Evolutionary conservation across 1,284 basidiomycete species (phyloP).

Genomic region (Kalmanozyma brasiliensis): DNA sequence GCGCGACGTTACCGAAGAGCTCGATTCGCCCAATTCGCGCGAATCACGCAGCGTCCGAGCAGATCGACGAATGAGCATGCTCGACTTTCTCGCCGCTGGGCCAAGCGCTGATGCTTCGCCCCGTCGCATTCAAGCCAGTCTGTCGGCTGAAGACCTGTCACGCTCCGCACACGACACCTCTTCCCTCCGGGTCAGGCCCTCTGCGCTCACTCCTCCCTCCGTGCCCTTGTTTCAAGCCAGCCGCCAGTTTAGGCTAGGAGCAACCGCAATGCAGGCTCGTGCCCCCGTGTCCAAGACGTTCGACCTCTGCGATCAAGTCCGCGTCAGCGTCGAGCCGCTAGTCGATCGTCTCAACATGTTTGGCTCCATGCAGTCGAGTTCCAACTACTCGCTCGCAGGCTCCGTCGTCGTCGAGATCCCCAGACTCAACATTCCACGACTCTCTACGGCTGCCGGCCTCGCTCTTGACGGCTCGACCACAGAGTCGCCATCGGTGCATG

Average conservation of each 20-base stretch:
- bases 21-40: constrained; percentile 16
- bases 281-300: constrained; percentile 14
- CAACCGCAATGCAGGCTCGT: constrained; percentile 10
- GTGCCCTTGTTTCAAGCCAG: constrained; percentile 38
- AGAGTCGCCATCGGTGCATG: constrained; percentile 30
- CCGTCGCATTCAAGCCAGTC: constrained; percentile 17
- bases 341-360: constrained; percentile 63
- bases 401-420: constrained; percentile 48
- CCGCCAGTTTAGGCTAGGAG: constrained; percentile 19
- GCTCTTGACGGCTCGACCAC: constrained; percentile 16
- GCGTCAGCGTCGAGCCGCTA: constrained; percentile 49
- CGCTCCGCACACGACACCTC: constrained; percentile 4
- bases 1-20: constrained; percentile 31
- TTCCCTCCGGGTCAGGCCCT: not conserved
- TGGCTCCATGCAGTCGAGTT: constrained; percentile 64
- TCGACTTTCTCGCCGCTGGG: constrained; percentile 40
- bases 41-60: constrained; percentile 9
- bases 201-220: constrained; percentile 14
- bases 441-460: constrained; percentile 28
- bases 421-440: constrained; percentile 26
- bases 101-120: not conserved
- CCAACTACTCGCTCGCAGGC: constrained; percentile 66
- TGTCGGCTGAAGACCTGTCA: constrained; percentile 32
- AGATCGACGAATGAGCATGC: constrained; percentile 45
- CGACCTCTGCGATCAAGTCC: constrained; percentile 24